Percentiles rank a stretch among this genome's conserved stretches.
phyloP scores from a whole-genome alignment of 2,329 filamentous ascomycete genomes.

The Arthrobotrys conoides region DNA sequence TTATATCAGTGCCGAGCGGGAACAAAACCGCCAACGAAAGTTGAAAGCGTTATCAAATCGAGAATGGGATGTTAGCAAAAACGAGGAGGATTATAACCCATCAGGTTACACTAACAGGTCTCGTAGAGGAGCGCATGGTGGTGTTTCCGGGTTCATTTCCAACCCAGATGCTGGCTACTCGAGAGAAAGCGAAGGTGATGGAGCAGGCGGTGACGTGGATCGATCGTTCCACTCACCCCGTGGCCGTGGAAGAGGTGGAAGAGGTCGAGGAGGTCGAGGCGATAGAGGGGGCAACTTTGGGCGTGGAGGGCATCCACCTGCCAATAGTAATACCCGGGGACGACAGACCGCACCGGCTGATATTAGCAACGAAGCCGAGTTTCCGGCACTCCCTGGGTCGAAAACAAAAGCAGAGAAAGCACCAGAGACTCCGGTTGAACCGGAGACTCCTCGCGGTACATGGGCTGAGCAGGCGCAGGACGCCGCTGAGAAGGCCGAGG shows the following conservation, averaged over 20 bases:
- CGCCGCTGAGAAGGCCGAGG: slow-evolving; percentile 57
- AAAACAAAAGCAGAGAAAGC: slow-evolving; percentile 44
- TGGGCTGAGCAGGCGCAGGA: slow-evolving; percentile 60
- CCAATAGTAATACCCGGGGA: not conserved
- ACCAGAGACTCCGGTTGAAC: slow-evolving; percentile 49
- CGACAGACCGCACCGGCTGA: slow-evolving; percentile 37
- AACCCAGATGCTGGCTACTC: slow-evolving; percentile 46
- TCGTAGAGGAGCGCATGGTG: slow-evolving; percentile 62
- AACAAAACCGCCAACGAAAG: slow-evolving; percentile 74
- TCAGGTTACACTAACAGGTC: slow-evolving; percentile 61
- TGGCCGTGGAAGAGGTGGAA: slow-evolving; percentile 43
- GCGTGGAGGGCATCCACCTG: slow-evolving; percentile 48
- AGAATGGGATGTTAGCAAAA: slow-evolving; percentile 75
- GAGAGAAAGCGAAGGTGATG: slow-evolving; percentile 27
- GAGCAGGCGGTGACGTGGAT: slow-evolving; percentile 20
- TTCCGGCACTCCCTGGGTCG: slow-evolving; percentile 53
- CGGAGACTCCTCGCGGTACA: slow-evolving; percentile 49
- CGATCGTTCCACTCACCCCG: slow-evolving; percentile 37
- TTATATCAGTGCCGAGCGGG: slow-evolving; percentile 71
- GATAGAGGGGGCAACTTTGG: slow-evolving; percentile 62
- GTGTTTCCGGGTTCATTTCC: slow-evolving; percentile 53
- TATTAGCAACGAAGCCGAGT: slow-evolving; percentile 57
- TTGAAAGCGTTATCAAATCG: slow-evolving; percentile 73
- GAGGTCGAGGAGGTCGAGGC: slow-evolving; percentile 63
- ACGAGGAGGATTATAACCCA: slow-evolving; percentile 65